These are phyloP conservation scores for Gossypium aridum DNA, from an alignment of 441 rosid species.

Conservation along the genomic window DNA sequence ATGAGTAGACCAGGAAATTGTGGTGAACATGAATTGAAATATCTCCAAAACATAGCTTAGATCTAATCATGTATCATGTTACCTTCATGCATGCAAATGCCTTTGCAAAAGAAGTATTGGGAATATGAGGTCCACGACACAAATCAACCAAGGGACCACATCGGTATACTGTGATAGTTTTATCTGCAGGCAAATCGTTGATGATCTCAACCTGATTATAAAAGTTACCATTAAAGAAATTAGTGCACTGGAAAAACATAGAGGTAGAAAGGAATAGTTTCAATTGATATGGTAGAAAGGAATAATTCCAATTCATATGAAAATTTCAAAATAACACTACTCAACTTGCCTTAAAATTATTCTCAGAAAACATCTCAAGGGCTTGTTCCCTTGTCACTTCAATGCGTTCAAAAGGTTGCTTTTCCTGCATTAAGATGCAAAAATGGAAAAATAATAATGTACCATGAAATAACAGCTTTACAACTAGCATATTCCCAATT, in stretches of 20 bases:
- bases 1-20: constrained; percentile 8
- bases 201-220: constrained; percentile 80
- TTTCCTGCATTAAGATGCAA: constrained; percentile 36
- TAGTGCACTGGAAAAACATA: constrained; percentile 7
- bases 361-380: constrained; percentile 49
- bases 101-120: constrained; percentile 90
- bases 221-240: constrained; percentile 9
- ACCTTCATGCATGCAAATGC: constrained; percentile 95
- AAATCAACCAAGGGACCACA: constrained; percentile 65
- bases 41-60: constrained; percentile 8
- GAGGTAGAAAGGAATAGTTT: background rate
- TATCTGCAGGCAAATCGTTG: constrained; percentile 74
- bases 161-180: constrained; percentile 91
- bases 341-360: constrained; percentile 71
- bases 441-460: background rate
- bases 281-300: background rate
- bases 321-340: background rate
- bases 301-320: background rate
- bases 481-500: background rate
- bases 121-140: constrained; percentile 76
- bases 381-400: constrained; percentile 92
- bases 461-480: background rate
- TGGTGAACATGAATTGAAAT: constrained; percentile 18
- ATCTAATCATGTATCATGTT: constrained; percentile 6
- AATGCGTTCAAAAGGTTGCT: constrained; percentile 95